Conservation (phyloP, 2,329 filamentous ascomycete species). For the Cordyceps javanica region DNA sequence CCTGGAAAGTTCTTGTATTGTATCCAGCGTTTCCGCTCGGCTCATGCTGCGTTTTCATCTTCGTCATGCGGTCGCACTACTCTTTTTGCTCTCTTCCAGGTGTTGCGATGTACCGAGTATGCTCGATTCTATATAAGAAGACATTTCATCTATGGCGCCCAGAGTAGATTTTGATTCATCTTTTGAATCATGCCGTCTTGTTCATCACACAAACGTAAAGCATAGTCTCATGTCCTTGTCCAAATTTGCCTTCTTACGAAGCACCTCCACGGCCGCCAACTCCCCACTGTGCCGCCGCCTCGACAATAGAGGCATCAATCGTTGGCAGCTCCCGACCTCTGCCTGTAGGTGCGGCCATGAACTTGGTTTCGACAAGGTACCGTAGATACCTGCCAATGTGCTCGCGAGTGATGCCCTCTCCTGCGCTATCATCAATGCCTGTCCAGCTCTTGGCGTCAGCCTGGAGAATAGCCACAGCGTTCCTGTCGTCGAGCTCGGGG, state of each 20-base stretch:
- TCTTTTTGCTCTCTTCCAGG: too few relatives aligned
- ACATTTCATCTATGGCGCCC: too few relatives aligned
- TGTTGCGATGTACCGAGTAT: too few relatives aligned
- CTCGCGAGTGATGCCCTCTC: slow-evolving; percentile 27
- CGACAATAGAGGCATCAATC: not conserved
- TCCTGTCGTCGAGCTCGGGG: slow-evolving; percentile 60
- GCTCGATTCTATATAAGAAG: too few relatives aligned
- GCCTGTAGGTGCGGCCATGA: slow-evolving; percentile 24
- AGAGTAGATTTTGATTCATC: too few relatives aligned
- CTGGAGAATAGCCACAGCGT: slow-evolving; percentile 59
- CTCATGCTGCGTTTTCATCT: too few relatives aligned
- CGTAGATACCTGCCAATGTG: slow-evolving; percentile 23
- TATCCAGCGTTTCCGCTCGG: too few relatives aligned
- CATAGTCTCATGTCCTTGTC: too few relatives aligned
- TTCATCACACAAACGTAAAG: too few relatives aligned
- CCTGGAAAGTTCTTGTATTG: too few relatives aligned
- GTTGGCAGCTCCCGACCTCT: not conserved
- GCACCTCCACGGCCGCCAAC: slow-evolving; percentile 1
- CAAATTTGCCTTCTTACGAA: not conserved
- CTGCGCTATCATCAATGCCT: slow-evolving; percentile 47
- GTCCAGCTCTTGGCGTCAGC: slow-evolving; percentile 56
- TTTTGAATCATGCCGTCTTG: too few relatives aligned
- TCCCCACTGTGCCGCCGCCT: not conserved
- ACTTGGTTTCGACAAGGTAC: slow-evolving; percentile 24
- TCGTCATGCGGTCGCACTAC: too few relatives aligned